Evolutionary conservation across 495 filamentous ascomycete genomes (phyloP).

Genomic region (Usnea hakonensis): DNA sequence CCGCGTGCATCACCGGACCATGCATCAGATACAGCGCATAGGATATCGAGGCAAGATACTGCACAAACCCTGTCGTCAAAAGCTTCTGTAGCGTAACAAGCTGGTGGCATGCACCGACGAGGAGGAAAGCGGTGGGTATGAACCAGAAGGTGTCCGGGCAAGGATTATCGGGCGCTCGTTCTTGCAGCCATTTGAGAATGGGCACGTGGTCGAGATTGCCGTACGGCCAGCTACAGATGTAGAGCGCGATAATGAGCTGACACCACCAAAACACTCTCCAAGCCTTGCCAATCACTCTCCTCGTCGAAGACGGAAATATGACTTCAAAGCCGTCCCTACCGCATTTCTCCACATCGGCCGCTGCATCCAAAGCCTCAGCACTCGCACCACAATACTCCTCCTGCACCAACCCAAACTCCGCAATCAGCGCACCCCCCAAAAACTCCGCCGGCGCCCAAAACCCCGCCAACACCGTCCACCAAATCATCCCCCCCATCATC

Average conservation of each 20-base stretch:
- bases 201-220: not conserved
- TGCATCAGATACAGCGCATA: conserved; percentile 48
- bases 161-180: not conserved
- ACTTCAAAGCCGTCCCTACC: not conserved
- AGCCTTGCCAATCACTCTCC: not conserved
- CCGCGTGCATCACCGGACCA: conserved; percentile 41
- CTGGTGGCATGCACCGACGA: conserved; percentile 5
- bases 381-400: not conserved
- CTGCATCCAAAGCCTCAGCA: not conserved
- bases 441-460: not conserved
- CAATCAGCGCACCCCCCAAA: not conserved
- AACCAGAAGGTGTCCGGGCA: not conserved
- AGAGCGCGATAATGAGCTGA: not conserved
- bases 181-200: not conserved
- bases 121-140: not conserved
- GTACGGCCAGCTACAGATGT: not conserved
- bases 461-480: not conserved
- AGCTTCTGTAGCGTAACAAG: not conserved
- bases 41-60: conserved; percentile 45
- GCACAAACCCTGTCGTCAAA: conserved; percentile 11
- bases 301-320: not conserved
- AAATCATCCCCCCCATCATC: not conserved
- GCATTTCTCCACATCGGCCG: not conserved
- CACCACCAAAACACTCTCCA: not conserved
- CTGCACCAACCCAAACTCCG: not conserved